These are phyloP conservation scores for Elongisporangium undulatum DNA, from an alignment of 352 stramenopile species.

Conservation along the genomic window DNA sequence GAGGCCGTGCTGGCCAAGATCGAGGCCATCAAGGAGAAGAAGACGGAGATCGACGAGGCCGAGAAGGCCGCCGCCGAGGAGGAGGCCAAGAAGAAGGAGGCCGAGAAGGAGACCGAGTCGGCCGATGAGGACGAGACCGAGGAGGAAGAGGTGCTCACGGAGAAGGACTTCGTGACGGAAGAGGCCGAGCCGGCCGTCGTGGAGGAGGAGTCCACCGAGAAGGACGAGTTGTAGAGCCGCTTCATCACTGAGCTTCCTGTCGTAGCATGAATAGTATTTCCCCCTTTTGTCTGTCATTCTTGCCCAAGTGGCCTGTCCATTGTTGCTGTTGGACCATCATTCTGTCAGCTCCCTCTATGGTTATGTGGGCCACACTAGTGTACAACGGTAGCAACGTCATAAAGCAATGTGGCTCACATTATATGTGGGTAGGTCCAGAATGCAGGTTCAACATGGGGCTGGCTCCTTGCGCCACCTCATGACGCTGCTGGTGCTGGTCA, in stretches of 20 bases:
- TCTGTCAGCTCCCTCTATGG: too few species aligned
- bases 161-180: slow-evolving; percentile 10
- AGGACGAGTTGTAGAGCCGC: slow-evolving; percentile 46
- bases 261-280: not conserved
- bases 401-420: too few species aligned
- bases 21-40: slow-evolving; percentile 72
- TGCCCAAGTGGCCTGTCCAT: not conserved
- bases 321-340: not conserved
- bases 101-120: slow-evolving; percentile 26
- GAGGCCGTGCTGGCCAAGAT: slow-evolving; percentile 92
- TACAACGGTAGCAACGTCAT: too few species aligned
- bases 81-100: slow-evolving; percentile 71
- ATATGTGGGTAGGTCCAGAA: too few species aligned
- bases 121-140: slow-evolving; percentile 9
- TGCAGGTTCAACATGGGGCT: too few species aligned
- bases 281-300: not conserved
- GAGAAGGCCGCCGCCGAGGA: slow-evolving; percentile 65
- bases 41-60: slow-evolving; percentile 75
- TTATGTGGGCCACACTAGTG: too few species aligned
- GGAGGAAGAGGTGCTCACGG: slow-evolving; percentile 10
- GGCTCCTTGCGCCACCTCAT: slow-evolving; percentile 98
- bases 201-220: slow-evolving; percentile 17
- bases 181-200: slow-evolving; percentile 12
- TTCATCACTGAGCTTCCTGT: not conserved
- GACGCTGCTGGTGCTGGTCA: slow-evolving; percentile 90